Conservation (phyloP, 192 early-diverging fungal genomes). For the Rhizophagus clarus region DNA sequence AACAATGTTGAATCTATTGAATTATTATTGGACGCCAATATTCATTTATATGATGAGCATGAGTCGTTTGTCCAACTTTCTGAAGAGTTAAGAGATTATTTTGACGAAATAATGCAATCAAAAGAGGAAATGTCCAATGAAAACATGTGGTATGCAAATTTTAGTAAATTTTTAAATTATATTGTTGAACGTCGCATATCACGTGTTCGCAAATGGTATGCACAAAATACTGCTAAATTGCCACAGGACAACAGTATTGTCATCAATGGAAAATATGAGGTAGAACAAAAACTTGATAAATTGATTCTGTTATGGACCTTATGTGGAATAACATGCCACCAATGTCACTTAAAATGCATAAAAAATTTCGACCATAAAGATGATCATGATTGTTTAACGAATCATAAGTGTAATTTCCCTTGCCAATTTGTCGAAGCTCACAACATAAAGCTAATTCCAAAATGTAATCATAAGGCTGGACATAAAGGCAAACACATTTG, state of each 20-base stretch:
- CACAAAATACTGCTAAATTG: slow-evolving; percentile 20
- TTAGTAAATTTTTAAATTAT: slow-evolving; percentile 19
- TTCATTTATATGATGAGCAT: slow-evolving; percentile 5
- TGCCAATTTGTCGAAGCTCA: slow-evolving; percentile 27
- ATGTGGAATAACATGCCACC: slow-evolving; percentile 16
- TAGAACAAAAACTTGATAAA: slow-evolving; percentile 18
- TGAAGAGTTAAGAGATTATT: slow-evolving; percentile 14
- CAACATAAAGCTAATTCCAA: slow-evolving; percentile 11
- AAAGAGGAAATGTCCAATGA: background rate
- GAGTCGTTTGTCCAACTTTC: background rate
- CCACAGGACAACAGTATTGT: slow-evolving; percentile 23
- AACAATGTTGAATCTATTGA: background rate
- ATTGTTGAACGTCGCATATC: slow-evolving; percentile 15
- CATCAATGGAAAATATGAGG: background rate
- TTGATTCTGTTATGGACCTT: slow-evolving; percentile 19
- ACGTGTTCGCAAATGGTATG: slow-evolving; percentile 30
- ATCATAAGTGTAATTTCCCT: slow-evolving; percentile 27
- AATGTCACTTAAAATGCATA: slow-evolving; percentile 22
- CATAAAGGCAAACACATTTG: slow-evolving; percentile 25
- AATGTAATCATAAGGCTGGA: slow-evolving; percentile 19
- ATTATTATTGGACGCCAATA: background rate
- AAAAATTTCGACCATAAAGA: slow-evolving; percentile 21
- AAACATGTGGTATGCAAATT: background rate
- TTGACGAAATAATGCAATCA: slow-evolving; percentile 21
- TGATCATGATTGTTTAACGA: slow-evolving; percentile 27